phyloP scores from a whole-genome alignment of 106 monocot species.

The Acorus calamus region DNA sequence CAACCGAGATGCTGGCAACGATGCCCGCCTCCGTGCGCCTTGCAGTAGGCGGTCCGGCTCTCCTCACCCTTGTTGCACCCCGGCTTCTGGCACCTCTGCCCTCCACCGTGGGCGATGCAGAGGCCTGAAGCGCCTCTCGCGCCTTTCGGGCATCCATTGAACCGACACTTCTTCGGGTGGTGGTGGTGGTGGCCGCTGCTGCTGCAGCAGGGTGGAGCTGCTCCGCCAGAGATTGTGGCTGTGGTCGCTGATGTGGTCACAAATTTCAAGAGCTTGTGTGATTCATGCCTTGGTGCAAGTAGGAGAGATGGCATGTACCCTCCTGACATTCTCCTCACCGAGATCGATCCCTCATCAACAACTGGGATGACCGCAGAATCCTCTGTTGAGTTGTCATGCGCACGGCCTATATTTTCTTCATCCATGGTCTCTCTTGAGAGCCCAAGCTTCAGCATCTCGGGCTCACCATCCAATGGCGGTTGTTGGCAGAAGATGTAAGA shows the following conservation, averaged over 20 bases:
- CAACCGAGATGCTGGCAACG: constrained; percentile 80
- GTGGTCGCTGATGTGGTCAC: constrained; percentile 29
- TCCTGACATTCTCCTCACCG: constrained; percentile 49
- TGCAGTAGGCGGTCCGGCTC: constrained; percentile 82
- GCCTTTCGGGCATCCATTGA: constrained; percentile 69
- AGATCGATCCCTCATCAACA: constrained; percentile 81
- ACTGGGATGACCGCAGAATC: constrained; percentile 3
- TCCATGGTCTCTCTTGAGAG: constrained; percentile 25
- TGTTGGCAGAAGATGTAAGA: constrained; percentile 14
- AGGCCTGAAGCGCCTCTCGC: constrained; percentile 90
- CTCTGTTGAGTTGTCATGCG: too few species aligned
- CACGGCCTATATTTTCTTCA: not conserved
- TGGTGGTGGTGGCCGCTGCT: constrained; percentile 14
- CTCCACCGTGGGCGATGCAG: constrained; percentile 92
- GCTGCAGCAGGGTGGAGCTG: too few species aligned
- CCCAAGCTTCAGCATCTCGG: constrained; percentile 53
- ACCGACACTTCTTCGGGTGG: constrained; percentile 74
- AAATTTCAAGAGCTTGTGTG: constrained; percentile 1
- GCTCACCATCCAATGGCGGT: constrained; percentile 25
- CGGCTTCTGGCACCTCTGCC: constrained; percentile 84
- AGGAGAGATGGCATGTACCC: constrained; percentile 81
- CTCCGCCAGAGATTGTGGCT: not conserved
- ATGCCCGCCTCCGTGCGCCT: constrained; percentile 82
- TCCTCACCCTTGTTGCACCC: constrained; percentile 96
- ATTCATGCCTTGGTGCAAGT: constrained; percentile 56